phyloP scores from a whole-genome alignment of 768 basidiomycete species.

The Agaricus sinodeliciosus region DNA sequence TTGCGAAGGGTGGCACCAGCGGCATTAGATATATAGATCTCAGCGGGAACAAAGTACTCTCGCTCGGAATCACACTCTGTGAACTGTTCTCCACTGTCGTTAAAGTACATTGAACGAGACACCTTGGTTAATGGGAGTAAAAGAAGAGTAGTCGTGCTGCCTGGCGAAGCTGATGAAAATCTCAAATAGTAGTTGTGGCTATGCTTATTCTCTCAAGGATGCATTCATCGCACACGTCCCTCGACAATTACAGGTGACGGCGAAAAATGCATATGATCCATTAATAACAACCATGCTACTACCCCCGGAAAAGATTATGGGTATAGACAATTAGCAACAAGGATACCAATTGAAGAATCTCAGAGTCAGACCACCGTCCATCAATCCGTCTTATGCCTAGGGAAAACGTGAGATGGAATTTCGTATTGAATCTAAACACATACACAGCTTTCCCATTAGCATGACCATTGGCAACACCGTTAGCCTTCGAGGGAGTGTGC shows the following conservation, averaged over 20 bases:
- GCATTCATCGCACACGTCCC: background rate
- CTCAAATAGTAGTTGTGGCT: constrained; percentile 1
- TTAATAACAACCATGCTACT: constrained; percentile 6
- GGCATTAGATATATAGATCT: constrained; percentile 53
- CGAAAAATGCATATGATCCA: constrained; percentile 4
- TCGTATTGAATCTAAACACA: background rate
- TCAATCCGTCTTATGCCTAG: constrained; percentile 28
- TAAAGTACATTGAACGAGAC: background rate
- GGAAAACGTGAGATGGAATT: background rate
- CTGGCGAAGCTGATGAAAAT: too few species aligned
- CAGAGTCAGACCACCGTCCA: constrained; percentile 2
- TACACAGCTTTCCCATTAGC: constrained; percentile 15
- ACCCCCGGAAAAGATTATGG: constrained; percentile 8
- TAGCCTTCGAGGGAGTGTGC: constrained; percentile 37
- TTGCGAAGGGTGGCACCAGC: constrained; percentile 48
- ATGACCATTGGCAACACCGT: constrained; percentile 30
- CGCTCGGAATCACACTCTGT: constrained; percentile 10
- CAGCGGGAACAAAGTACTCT: constrained; percentile 58
- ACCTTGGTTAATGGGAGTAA: background rate
- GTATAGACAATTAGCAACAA: constrained; percentile 7
- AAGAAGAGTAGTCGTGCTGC: too few species aligned
- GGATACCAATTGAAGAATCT: background rate
- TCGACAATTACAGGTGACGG: constrained; percentile 12
- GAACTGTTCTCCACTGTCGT: constrained; percentile 11
- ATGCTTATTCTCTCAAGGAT: constrained; percentile 1